phyloP scores from a whole-genome alignment of 78 protist genomes.

The Isochrysis galbana region DNA sequence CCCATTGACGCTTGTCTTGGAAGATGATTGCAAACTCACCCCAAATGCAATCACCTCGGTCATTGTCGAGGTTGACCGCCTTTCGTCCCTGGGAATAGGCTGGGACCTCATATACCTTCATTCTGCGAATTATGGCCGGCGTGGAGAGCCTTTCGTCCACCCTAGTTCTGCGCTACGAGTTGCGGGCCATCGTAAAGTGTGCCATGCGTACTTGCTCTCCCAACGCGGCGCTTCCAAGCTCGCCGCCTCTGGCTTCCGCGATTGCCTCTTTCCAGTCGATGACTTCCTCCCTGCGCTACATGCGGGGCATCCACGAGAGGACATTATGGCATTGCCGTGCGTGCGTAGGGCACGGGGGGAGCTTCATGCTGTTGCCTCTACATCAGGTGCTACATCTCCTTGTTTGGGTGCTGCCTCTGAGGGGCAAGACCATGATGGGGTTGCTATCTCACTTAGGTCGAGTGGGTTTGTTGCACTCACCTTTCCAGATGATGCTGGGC shows the following conservation, averaged over 20 bases:
- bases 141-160: not conserved
- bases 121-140: not conserved
- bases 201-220: not conserved
- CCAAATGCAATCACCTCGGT: not conserved
- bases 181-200: not conserved
- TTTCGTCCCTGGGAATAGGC: not conserved
- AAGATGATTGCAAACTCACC: not conserved
- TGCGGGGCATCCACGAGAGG: not conserved
- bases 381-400: too few species aligned
- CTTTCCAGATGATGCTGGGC: not conserved
- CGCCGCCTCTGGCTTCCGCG: not conserved
- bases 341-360: not conserved
- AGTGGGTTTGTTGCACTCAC: not conserved
- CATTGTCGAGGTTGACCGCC: not conserved
- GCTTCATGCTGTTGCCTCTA: not conserved
- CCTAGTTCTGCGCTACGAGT: not conserved
- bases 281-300: constrained; percentile 9
- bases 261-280: not conserved
- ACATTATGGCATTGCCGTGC: not conserved
- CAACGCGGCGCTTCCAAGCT: not conserved
- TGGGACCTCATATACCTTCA: constrained; percentile 2
- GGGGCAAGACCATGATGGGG: not conserved
- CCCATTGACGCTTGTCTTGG: not conserved
- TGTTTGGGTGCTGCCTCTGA: not conserved
- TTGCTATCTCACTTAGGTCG: too few species aligned